A percentile compares a stretch with the other conserved stretches of the same genome.
phyloP scores from a whole-genome alignment of 2,329 filamentous ascomycete genomes.

The Penicillium sp. region DNA sequence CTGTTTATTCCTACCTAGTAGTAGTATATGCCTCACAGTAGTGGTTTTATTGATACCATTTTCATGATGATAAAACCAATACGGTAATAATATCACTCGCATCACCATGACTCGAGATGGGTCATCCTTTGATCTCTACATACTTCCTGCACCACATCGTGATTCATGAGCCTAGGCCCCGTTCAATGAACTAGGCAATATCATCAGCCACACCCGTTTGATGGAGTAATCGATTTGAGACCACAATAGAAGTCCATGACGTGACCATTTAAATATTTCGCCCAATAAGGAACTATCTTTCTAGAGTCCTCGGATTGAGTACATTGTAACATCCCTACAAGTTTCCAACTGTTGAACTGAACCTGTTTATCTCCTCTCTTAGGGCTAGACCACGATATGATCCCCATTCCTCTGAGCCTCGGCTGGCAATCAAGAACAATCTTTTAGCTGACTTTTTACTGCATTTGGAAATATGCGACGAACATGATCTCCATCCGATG shows the following conservation, averaged over 20 bases:
- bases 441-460: not conserved
- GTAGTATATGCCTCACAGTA: no score
- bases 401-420: not conserved
- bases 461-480: constrained; percentile 4
- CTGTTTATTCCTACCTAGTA: no score
- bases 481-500: not conserved
- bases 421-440: not conserved
- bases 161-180: not conserved
- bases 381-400: not conserved
- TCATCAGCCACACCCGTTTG: not conserved
- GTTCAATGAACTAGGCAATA: not conserved
- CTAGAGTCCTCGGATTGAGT: not conserved
- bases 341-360: not conserved
- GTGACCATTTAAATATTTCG: not conserved
- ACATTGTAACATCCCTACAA: no score
- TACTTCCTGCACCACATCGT: not conserved
- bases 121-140: not conserved
- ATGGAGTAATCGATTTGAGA: not conserved
- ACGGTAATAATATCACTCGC: no score
- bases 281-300: not conserved
- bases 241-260: not conserved
- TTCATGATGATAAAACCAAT: no score
- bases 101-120: no score
- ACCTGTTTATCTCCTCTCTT: not conserved
- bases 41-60: no score